Base-by-base conservation (phyloP, 2,329 filamentous ascomycete genomes). In the Aspergillus ruber region DNA sequence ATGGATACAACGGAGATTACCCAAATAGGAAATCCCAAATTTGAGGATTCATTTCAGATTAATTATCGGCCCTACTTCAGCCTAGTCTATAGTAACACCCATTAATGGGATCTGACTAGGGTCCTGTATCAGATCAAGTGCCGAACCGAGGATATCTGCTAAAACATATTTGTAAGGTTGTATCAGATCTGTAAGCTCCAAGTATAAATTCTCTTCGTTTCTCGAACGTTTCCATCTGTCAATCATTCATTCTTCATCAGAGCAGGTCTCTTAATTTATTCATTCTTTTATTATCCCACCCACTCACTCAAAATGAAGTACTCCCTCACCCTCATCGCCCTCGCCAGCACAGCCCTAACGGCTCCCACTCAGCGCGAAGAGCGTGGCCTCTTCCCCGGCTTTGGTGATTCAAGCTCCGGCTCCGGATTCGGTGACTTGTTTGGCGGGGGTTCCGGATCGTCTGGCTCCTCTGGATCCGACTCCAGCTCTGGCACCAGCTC, bases 361-460 rank as follows among this genome's bases (percentile, higher is more conserved):
- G 36, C 36, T 18, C 36, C 36, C 8, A 20, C 15, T 7, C 36
- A 39, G 17, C 15, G 9, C 36, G 36, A 20, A 39, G 17, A 39
- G 17, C 36, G 36, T 4, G 15, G 18, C 10, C 17, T 20, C 17
- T 39, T 39, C 36, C 36, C 36, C 7, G 69, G 68, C 52, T 72
- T 10, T 9, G 3, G 33, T 17, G 33, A 8, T 6, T 17, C 33
- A 5, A 8, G n/a, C n/a, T 39, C 36, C 18, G 15, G 10, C 36
- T 39, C 36, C 18, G 3, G 4, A 2, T 21, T 18, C 18, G 18
- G 18, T 36, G 10, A 29, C 10, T 5, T 29, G 25, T 29, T 29
- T 29, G 25, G 25, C 25, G 25, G 25, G 10, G 10, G 25, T 15
- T 39, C 36, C 10, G 36, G 36, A 15, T 20, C 5, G 7, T 10